A percentile compares a stretch with the other conserved stretches of the same genome.
Conservation (phyloP, 495 filamentous ascomycete genomes). For the Chlorociboria aeruginascens region DNA sequence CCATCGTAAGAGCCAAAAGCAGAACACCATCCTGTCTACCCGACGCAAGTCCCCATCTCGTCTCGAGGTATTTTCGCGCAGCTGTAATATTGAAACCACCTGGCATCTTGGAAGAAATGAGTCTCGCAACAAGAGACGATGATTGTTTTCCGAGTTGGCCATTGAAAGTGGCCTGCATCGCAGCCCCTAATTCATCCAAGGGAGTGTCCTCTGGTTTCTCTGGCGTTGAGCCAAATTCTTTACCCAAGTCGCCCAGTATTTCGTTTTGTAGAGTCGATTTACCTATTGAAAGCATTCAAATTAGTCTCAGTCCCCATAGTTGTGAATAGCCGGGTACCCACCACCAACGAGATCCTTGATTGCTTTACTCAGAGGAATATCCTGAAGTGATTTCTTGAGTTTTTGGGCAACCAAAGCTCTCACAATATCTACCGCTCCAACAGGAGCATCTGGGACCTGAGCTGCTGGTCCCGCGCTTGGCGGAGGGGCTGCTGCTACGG, state of each 20-base stretch:
- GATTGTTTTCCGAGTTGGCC: constrained; percentile 96
- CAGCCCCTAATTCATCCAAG: constrained; percentile 84
- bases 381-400: constrained; percentile 81
- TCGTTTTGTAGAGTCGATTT: constrained; percentile 98
- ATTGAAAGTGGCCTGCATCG: constrained; percentile 97
- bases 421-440: constrained; percentile 81
- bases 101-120: constrained; percentile 98
- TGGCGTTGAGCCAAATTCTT: constrained; percentile 95
- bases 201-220: constrained; percentile 98
- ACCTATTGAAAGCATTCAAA: constrained; percentile 33
- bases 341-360: constrained; percentile 99
- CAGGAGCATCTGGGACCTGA: constrained; percentile 72
- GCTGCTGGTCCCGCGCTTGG: constrained; percentile 80
- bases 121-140: constrained; percentile 78
- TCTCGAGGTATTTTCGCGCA: constrained; percentile 88
- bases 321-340: constrained; percentile 33
- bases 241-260: constrained; percentile 89
- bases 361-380: constrained; percentile 89
- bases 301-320: constrained; percentile 5
- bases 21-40: constrained; percentile 90
- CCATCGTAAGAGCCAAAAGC: constrained; percentile 81
- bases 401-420: constrained; percentile 94
- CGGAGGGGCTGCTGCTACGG: constrained; percentile 43
- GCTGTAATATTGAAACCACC: constrained; percentile 97
- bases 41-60: constrained; percentile 76